A percentile compares a stretch with the other conserved stretches of the same genome.
Conservation (phyloP, 2,329 filamentous ascomycete genomes). For the Fusarium hainanense region DNA sequence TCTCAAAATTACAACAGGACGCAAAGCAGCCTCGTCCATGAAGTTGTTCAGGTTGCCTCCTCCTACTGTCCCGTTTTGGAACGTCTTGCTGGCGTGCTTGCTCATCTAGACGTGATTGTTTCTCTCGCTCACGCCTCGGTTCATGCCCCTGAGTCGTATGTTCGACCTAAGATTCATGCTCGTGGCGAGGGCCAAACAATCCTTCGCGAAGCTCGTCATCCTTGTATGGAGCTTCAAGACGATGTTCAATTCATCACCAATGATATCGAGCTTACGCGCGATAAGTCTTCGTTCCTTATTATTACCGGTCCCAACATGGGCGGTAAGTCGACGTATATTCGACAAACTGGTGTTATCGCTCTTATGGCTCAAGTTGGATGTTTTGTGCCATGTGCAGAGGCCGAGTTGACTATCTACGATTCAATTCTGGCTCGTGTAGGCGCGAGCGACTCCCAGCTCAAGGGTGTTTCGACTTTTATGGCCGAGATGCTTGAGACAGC, state of each 20-base stretch:
- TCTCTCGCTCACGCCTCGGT: slow-evolving; percentile 93
- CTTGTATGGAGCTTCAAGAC: slow-evolving; percentile 98
- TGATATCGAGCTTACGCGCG: slow-evolving; percentile 83
- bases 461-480: slow-evolving; percentile 99
- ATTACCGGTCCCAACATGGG: slow-evolving; percentile 99
- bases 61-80: slow-evolving; percentile 96
- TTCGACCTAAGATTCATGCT: slow-evolving; percentile 88
- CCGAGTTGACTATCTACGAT: slow-evolving; percentile 95
- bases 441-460: slow-evolving; percentile 94
- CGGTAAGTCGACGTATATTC: slow-evolving; percentile 97
- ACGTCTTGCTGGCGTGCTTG: slow-evolving; percentile 85
- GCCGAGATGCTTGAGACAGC: slow-evolving; percentile 99
- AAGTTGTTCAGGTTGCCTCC: slow-evolving; percentile 92
- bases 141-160: slow-evolving; percentile 91
- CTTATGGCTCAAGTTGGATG: slow-evolving; percentile 97
- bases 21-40: slow-evolving; percentile 87
- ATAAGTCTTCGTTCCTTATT: slow-evolving; percentile 88
- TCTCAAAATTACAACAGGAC: slow-evolving; percentile 96
- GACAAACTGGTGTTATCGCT: slow-evolving; percentile 95
- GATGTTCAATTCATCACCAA: slow-evolving; percentile 99
- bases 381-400: slow-evolving; percentile 91
- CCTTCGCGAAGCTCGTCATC: slow-evolving; percentile 92
- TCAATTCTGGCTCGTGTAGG: slow-evolving; percentile 96
- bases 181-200: slow-evolving; percentile 89
- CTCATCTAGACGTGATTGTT: slow-evolving; percentile 94